phyloP scores from a whole-genome alignment of 441 rosid species.

The Populus tomentosa region DNA sequence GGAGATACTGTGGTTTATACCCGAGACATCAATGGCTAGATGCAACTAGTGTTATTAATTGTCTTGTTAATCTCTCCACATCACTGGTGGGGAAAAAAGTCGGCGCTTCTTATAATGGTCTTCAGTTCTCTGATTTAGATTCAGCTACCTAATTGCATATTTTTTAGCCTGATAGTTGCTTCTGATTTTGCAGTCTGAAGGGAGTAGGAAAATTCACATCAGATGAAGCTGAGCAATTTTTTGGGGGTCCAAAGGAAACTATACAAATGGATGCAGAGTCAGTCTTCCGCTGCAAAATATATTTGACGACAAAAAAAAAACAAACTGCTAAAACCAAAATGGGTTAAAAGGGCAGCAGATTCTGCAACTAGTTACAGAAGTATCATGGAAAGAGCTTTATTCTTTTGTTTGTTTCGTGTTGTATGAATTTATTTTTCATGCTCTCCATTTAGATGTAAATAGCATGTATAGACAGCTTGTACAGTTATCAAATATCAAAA shows the following conservation, averaged over 20 bases:
- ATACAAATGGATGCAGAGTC: neutral
- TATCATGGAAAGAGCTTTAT: neutral
- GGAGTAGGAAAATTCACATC: conserved; percentile 19
- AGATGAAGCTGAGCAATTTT: neutral
- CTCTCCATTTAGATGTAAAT: conserved; percentile 6
- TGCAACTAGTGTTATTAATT: neutral
- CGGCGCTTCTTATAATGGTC: neutral
- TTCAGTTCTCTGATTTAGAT: neutral
- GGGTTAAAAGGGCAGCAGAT: neutral
- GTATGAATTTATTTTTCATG: neutral
- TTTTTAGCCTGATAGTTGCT: conserved; percentile 8
- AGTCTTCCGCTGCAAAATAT: neutral
- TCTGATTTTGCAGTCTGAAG: conserved; percentile 25
- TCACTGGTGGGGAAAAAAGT: neutral
- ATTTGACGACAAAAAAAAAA: neutral
- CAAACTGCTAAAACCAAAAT: neutral
- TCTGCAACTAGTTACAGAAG: neutral
- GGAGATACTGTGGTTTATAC: neutral
- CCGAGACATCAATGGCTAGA: neutral
- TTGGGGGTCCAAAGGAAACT: neutral
- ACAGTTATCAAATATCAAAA: neutral
- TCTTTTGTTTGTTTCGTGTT: conserved; percentile 6
- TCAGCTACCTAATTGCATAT: neutral
- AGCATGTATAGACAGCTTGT: neutral
- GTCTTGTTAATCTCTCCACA: neutral